Conservation (phyloP, 2,329 filamentous ascomycete species). For the Macrophomina tecta region DNA sequence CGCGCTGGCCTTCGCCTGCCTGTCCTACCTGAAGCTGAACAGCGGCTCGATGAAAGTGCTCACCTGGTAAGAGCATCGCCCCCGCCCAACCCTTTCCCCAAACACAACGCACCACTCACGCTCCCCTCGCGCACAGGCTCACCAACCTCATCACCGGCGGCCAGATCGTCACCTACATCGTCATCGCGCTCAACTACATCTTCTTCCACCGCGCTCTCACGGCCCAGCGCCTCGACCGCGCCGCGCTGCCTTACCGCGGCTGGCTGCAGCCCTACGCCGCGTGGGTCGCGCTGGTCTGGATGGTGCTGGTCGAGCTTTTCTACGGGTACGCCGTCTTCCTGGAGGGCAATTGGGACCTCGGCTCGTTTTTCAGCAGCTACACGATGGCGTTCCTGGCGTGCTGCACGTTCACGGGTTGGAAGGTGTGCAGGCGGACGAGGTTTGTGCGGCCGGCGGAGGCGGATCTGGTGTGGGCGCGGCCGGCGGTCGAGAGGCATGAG, state of each 20-base stretch:
- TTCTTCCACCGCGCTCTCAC: slow-evolving; percentile 61
- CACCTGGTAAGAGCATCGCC: slow-evolving; percentile 56
- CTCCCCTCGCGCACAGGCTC: slow-evolving; percentile 46
- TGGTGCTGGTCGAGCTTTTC: slow-evolving; percentile 33
- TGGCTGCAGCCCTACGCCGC: slow-evolving; percentile 50
- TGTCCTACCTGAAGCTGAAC: slow-evolving; percentile 78
- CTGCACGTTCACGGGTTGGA: slow-evolving; percentile 40
- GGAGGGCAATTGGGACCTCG: slow-evolving; percentile 47
- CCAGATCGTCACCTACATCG: slow-evolving; percentile 55
- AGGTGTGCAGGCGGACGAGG: slow-evolving; percentile 39
- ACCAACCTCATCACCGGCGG: slow-evolving; percentile 75
- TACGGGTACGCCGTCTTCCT: slow-evolving; percentile 57
- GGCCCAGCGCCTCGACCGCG: slow-evolving; percentile 56
- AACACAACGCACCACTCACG: background rate
- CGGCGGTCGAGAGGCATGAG: slow-evolving; percentile 39
- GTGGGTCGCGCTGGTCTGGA: slow-evolving; percentile 18
- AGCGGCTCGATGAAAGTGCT: slow-evolving; percentile 70
- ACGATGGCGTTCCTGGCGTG: slow-evolving; percentile 55
- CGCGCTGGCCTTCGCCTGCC: slow-evolving; percentile 70
- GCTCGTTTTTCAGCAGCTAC: slow-evolving; percentile 57
- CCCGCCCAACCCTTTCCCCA: too few relatives aligned
- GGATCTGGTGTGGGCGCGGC: slow-evolving; percentile 17
- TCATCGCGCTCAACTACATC: slow-evolving; percentile 64
- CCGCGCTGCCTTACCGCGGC: slow-evolving; percentile 55
- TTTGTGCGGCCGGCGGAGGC: slow-evolving; percentile 29